Conservation (phyloP, 2,329 filamentous ascomycete species). For the Xylaria hypoxylon region DNA sequence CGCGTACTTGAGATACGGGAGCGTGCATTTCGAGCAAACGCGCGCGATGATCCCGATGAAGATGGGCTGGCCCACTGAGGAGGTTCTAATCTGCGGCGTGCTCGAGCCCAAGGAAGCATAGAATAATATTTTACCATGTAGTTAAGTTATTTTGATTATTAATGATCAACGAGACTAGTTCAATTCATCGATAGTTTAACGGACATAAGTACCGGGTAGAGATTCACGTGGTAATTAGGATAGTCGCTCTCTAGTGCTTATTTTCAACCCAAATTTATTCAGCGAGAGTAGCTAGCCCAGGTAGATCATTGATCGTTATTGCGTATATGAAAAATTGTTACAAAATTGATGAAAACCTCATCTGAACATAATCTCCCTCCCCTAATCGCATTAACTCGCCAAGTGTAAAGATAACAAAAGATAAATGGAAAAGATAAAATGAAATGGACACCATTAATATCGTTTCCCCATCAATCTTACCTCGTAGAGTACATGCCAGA, state of each 20-base stretch:
- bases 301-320: no score
- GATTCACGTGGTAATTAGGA: not conserved
- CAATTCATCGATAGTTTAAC: not conserved
- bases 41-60: slow-evolving; percentile 44
- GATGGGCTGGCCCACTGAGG: slow-evolving; percentile 43
- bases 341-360: no score
- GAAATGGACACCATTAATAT: not conserved
- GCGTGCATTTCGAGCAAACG: slow-evolving; percentile 47
- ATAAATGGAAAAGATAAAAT: not conserved
- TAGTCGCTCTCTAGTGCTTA: not conserved
- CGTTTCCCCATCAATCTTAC: not conserved
- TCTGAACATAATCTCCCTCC: no score
- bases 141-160: no score
- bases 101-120: slow-evolving; percentile 42
- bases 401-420: not conserved
- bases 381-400: no score
- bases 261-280: not conserved
- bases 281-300: not conserved
- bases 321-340: no score
- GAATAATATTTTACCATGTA: not conserved
- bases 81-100: slow-evolving; percentile 43
- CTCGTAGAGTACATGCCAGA: not conserved
- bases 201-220: no score
- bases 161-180: not conserved
- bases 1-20: slow-evolving; percentile 49